Evolutionary conservation across 1,139 yeast species (phyloP).

Genomic region (Martiniozyma asiatica): DNA sequence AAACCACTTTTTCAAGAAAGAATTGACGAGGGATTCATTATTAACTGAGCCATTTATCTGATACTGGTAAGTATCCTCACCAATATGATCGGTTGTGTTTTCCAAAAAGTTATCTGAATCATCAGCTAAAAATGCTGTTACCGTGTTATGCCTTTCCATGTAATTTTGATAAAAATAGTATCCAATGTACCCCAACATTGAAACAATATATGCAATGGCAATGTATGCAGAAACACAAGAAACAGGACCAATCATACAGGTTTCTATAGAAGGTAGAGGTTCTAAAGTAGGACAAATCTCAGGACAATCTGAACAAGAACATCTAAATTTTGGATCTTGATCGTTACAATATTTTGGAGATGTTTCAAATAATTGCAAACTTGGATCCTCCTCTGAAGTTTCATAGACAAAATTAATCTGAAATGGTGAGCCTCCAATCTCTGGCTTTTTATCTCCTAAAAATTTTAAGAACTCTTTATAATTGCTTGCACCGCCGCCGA

Average conservation of each 20-base stretch:
- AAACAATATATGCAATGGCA: slow-evolving; percentile 33
- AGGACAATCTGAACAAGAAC: slow-evolving; percentile 90
- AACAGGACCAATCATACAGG: slow-evolving; percentile 47
- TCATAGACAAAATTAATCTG: slow-evolving; percentile 70
- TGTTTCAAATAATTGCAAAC: slow-evolving; percentile 23
- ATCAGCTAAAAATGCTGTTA: slow-evolving; percentile 6
- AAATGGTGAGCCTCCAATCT: slow-evolving; percentile 90
- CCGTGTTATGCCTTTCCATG: not conserved
- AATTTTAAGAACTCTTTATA: slow-evolving; percentile 68
- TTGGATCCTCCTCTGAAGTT: slow-evolving; percentile 16
- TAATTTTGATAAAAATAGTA: slow-evolving; percentile 10
- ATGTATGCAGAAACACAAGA: slow-evolving; percentile 68
- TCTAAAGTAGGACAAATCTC: slow-evolving; percentile 64
- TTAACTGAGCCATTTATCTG: slow-evolving; percentile 27
- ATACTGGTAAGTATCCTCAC: not conserved
- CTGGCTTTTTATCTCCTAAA: slow-evolving; percentile 86
- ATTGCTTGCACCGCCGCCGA: slow-evolving; percentile 89
- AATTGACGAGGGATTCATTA: too few species aligned
- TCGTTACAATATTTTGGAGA: slow-evolving; percentile 48
- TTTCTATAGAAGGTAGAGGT: slow-evolving; percentile 24
- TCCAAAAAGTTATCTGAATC: slow-evolving; percentile 6
- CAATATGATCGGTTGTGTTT: not conserved
- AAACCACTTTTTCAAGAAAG: slow-evolving; percentile 32
- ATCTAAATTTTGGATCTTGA: slow-evolving; percentile 40
- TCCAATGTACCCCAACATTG: slow-evolving; percentile 25